phyloP scores from a whole-genome alignment of 345 rosid species.

The Aquilaria malaccensis region DNA sequence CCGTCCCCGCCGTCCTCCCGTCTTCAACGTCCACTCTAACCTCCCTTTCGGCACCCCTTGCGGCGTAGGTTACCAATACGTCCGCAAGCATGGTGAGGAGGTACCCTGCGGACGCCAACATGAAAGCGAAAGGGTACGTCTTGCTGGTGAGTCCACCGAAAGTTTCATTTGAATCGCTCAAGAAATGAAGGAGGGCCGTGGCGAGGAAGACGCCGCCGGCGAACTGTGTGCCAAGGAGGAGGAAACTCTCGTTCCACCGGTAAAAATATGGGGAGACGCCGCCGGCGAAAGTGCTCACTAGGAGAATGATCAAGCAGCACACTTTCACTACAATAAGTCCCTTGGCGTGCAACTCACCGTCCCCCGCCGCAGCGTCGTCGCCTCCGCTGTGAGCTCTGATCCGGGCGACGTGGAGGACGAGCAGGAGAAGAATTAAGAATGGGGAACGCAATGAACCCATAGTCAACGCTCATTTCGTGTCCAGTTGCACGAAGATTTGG shows the following conservation, averaged over 20 bases:
- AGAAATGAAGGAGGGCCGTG: constrained; percentile 66
- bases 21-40: constrained; percentile 26
- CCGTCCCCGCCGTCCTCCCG: constrained; percentile 15
- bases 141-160: constrained; percentile 40
- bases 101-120: constrained; percentile 66
- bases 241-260: constrained; percentile 67
- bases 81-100: constrained; percentile 82
- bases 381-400: constrained; percentile 37
- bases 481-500: neutral
- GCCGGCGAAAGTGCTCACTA: constrained; percentile 54
- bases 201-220: constrained; percentile 79
- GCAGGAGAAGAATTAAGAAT: constrained; percentile 22
- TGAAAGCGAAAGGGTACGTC: constrained; percentile 65
- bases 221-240: constrained; percentile 73
- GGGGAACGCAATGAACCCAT: constrained; percentile 23
- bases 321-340: constrained; percentile 55
- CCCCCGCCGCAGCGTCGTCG: constrained; percentile 7
- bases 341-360: constrained; percentile 19
- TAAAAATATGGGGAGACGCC: constrained; percentile 72
- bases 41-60: constrained; percentile 14
- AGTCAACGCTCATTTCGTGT: neutral
- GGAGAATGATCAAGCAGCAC: constrained; percentile 67
- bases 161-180: constrained; percentile 62
- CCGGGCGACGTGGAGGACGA: constrained; percentile 33
- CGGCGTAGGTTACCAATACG: constrained; percentile 35